Evolutionary conservation across 805 yeast species (phyloP).

Genomic region (Ogataea zsoltii): DNA sequence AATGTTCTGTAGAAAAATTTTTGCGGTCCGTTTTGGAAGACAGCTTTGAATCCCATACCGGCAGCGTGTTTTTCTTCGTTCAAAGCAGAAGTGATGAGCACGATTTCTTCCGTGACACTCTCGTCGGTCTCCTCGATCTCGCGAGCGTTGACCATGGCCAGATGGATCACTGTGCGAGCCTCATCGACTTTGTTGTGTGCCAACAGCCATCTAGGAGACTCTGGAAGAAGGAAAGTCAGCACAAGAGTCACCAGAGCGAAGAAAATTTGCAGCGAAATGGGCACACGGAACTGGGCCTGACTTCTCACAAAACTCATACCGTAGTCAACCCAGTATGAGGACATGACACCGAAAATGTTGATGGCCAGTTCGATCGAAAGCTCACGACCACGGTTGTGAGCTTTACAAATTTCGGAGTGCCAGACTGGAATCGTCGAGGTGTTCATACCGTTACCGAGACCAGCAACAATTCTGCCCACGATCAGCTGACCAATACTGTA

Average conservation of each 20-base stretch:
- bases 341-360: slow-evolving; percentile 68
- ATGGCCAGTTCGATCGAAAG: slow-evolving; percentile 55
- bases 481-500: slow-evolving; percentile 48
- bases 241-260: slow-evolving; percentile 52
- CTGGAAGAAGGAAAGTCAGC: slow-evolving; percentile 67
- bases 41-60: slow-evolving; percentile 50
- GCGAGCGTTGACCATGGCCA: slow-evolving; percentile 46
- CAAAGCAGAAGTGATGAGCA: slow-evolving; percentile 44
- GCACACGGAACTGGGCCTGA: slow-evolving; percentile 63
- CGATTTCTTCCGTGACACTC: slow-evolving; percentile 35
- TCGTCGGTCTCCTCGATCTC: slow-evolving; percentile 35
- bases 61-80: slow-evolving; percentile 52
- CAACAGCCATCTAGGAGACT: slow-evolving; percentile 68
- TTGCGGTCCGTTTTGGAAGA: slow-evolving; percentile 39
- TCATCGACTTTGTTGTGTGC: slow-evolving; percentile 52
- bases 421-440: slow-evolving; percentile 74
- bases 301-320: slow-evolving; percentile 53
- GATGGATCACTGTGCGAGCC: slow-evolving; percentile 46
- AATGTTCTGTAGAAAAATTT: slow-evolving; percentile 41
- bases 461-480: slow-evolving; percentile 65
- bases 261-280: slow-evolving; percentile 64
- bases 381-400: slow-evolving; percentile 70
- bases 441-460: slow-evolving; percentile 69
- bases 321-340: slow-evolving; percentile 65
- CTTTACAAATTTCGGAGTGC: slow-evolving; percentile 67